A percentile compares a stretch with the other conserved stretches of the same genome.
Evolutionary conservation across 2,329 filamentous ascomycete species (phyloP).

Genomic region (Cordyceps farinosa): DNA sequence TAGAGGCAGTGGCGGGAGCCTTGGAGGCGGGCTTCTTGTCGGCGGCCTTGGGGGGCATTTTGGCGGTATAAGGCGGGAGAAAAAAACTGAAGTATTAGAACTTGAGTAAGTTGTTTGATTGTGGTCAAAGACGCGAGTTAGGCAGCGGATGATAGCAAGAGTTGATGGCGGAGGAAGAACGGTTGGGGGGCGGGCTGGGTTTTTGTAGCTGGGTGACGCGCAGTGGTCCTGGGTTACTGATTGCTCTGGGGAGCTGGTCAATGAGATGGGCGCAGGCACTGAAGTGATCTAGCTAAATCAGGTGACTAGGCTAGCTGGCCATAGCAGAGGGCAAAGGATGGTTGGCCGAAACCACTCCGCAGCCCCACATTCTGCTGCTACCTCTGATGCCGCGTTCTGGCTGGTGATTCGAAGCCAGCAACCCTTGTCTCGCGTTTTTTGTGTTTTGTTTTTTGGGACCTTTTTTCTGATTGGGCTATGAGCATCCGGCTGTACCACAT

Average conservation of each 20-base stretch:
- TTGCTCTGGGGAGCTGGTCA: slow-evolving; percentile 33
- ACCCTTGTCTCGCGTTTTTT: slow-evolving; percentile 18
- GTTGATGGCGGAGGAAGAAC: slow-evolving; percentile 45
- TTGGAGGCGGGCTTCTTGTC: slow-evolving; percentile 99
- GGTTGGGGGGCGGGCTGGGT: slow-evolving; percentile 50
- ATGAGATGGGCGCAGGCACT: slow-evolving; percentile 10
- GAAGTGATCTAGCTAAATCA: slow-evolving; percentile 19
- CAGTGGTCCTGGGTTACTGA: slow-evolving; percentile 54
- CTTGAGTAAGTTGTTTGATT: slow-evolving; percentile 20
- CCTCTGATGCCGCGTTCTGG: slow-evolving; percentile 1
- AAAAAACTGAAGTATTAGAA: slow-evolving; percentile 21
- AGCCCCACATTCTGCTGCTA: slow-evolving; percentile 6
- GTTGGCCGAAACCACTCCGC: neutral
- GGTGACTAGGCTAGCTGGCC: slow-evolving; percentile 3
- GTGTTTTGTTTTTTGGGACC: slow-evolving; percentile 14
- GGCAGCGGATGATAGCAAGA: slow-evolving; percentile 36
- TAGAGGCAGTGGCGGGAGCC: slow-evolving; percentile 73
- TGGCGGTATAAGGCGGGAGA: slow-evolving; percentile 33
- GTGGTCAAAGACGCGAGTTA: slow-evolving; percentile 27
- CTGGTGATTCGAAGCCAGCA: slow-evolving; percentile 11
- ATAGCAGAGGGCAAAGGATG: neutral
- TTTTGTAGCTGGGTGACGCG: slow-evolving; percentile 61
- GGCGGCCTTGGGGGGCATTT: slow-evolving; percentile 97
- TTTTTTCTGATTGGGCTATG: slow-evolving; percentile 20
- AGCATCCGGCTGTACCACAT: neutral